These are phyloP conservation scores for Juglanconis sp. DNA, from an alignment of 2,329 filamentous ascomycete species.

Conservation along the genomic window DNA sequence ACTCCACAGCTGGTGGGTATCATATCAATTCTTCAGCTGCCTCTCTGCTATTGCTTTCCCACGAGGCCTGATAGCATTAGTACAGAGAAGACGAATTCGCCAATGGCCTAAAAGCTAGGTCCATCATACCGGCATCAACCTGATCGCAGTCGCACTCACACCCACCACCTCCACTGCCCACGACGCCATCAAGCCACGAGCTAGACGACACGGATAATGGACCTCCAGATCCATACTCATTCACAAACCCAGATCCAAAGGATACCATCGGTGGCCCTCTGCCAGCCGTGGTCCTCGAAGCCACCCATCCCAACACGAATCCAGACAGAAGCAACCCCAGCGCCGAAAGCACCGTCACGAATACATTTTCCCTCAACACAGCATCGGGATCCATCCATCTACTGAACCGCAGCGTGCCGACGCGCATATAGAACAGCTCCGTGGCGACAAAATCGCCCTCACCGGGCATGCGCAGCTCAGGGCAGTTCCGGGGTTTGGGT, in stretches of 20 bases:
- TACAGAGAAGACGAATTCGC: slow-evolving; percentile 7
- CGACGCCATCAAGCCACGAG: not conserved
- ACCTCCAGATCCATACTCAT: not conserved
- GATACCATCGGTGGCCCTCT: not conserved
- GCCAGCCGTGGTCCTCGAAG: not conserved
- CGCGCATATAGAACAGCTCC: slow-evolving; percentile 33
- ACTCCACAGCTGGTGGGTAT: not conserved
- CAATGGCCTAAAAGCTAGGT: not conserved
- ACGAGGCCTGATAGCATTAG: not conserved
- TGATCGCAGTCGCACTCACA: not conserved
- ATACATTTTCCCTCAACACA: slow-evolving; percentile 12
- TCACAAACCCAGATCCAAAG: not conserved
- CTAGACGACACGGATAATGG: not conserved
- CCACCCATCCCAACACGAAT: slow-evolving; percentile 5
- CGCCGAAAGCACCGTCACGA: slow-evolving; percentile 11
- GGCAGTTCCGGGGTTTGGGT: slow-evolving; percentile 21
- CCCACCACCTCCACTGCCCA: not conserved
- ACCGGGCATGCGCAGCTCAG: slow-evolving; percentile 22
- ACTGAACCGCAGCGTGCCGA: slow-evolving; percentile 28
- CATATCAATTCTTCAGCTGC: not conserved
- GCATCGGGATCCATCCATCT: slow-evolving; percentile 29
- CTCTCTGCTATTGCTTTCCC: not conserved
- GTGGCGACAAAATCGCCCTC: slow-evolving; percentile 19
- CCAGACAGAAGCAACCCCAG: slow-evolving; percentile 1
- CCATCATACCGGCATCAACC: not conserved